Conservation (phyloP, 169 alveolate species). For the Toxoplasma gondii region DNA sequence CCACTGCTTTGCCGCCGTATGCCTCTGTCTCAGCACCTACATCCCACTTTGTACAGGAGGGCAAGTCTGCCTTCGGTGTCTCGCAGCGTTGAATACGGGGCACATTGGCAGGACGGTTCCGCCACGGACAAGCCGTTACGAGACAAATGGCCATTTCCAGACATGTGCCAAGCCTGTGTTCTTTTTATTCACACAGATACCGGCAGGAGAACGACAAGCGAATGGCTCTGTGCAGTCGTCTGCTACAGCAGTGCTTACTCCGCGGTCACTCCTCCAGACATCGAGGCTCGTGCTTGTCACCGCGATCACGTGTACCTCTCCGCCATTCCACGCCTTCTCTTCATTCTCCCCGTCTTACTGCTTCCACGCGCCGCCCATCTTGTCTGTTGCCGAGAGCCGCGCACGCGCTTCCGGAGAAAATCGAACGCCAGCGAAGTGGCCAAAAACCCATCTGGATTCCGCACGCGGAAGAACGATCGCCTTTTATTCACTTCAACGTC, state of each 20-base stretch:
- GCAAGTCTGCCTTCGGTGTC: too few relatives aligned
- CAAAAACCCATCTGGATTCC: not conserved
- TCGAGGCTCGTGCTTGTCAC: not conserved
- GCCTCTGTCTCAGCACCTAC: not conserved
- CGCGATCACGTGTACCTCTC: not conserved
- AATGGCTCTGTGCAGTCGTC: slow-evolving; percentile 12
- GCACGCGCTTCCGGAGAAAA: not conserved
- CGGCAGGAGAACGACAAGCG: not conserved
- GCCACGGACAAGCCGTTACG: too few relatives aligned
- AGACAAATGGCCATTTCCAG: not conserved
- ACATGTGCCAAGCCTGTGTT: not conserved
- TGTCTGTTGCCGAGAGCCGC: not conserved
- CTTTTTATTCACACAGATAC: not conserved
- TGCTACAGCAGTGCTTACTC: not conserved
- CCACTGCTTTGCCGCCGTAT: not conserved
- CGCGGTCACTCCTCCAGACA: not conserved
- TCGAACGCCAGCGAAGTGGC: slow-evolving; percentile 7
- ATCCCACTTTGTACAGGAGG: not conserved
- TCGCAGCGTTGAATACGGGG: too few relatives aligned
- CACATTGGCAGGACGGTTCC: too few relatives aligned
- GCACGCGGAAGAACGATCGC: not conserved
- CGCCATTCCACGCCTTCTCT: not conserved
- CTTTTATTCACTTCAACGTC: slow-evolving; percentile 21
- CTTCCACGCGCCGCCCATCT: not conserved
- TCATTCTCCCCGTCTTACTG: not conserved